Evolutionary conservation across 306 rosid species (phyloP).

Genomic region (Aeschynomene evenia): DNA sequence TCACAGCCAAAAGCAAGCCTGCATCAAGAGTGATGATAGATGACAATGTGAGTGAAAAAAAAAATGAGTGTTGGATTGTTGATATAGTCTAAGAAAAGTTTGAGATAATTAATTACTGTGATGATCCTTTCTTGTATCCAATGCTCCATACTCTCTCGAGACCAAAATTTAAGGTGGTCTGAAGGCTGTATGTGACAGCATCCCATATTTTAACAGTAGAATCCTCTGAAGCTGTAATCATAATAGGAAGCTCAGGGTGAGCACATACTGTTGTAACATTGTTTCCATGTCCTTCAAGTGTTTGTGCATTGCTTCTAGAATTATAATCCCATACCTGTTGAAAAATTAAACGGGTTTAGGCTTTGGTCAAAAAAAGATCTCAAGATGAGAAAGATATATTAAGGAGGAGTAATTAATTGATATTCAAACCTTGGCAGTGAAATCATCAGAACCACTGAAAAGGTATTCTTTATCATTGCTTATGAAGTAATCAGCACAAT

Average conservation of each 20-base stretch:
- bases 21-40: slow-evolving; percentile 15
- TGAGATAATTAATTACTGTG: slow-evolving; percentile 32
- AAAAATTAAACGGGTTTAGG: neutral
- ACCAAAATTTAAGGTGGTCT: slow-evolving; percentile 38
- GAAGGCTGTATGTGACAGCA: slow-evolving; percentile 42
- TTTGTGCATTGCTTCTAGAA: slow-evolving; percentile 38
- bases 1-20: slow-evolving; percentile 64
- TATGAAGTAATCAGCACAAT: slow-evolving; percentile 53
- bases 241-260: slow-evolving; percentile 53
- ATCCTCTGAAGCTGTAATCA: slow-evolving; percentile 63
- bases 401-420: neutral
- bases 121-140: slow-evolving; percentile 51
- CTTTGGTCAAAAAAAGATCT: neutral
- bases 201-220: slow-evolving; percentile 52
- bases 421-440: slow-evolving; percentile 48
- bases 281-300: slow-evolving; percentile 57
- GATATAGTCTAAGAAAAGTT: neutral
- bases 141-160: slow-evolving; percentile 68
- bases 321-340: slow-evolving; percentile 53
- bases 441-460: slow-evolving; percentile 72
- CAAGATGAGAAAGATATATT: neutral
- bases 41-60: neutral
- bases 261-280: slow-evolving; percentile 51
- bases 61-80: neutral
- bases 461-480: slow-evolving; percentile 38